Evolutionary conservation across 148 eudicot species (phyloP).

Genomic region (Diospyros lotus): DNA sequence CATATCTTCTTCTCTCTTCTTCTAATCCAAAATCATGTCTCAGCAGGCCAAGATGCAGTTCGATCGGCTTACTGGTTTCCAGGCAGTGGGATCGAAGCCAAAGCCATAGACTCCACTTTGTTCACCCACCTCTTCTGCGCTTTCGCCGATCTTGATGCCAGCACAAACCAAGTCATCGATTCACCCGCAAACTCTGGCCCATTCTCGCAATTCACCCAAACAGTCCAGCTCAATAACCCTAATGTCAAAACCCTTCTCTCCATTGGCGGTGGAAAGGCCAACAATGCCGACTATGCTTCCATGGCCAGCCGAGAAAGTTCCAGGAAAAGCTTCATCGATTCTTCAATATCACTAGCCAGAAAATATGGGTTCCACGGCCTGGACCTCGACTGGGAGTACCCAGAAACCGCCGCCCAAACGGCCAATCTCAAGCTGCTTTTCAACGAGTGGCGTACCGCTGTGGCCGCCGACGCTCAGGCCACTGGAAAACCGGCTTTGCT

Average conservation of each 20-base stretch:
- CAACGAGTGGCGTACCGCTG: conserved; percentile 39
- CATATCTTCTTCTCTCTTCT: conserved; percentile 4
- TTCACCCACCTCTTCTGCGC: conserved; percentile 77
- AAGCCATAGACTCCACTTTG: conserved; percentile 49
- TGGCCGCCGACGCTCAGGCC: conserved; percentile 19
- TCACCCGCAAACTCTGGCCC: conserved; percentile 19
- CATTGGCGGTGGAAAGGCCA: conserved; percentile 38
- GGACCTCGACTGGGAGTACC: conserved; percentile 53
- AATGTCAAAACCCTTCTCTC: conserved; percentile 44
- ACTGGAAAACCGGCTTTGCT: conserved; percentile 16
- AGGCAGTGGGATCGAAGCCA: conserved; percentile 30
- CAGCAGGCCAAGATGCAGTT: conserved; percentile 15
- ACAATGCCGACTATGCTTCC: conserved; percentile 3
- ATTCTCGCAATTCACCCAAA: conserved; percentile 37
- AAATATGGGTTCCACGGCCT: conserved; percentile 32
- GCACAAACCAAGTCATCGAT: conserved; percentile 29
- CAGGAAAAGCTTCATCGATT: conserved; percentile 39
- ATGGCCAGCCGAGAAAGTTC: conserved; percentile 42
- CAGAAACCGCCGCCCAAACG: conserved; percentile 24
- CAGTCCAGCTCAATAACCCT: conserved; percentile 35
- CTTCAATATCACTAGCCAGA: conserved; percentile 38
- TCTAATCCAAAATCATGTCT: conserved; percentile 6
- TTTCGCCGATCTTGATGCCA: conserved; percentile 42
- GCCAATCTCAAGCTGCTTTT: conserved; percentile 28
- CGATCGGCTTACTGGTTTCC: conserved; percentile 52